A percentile compares a stretch with the other conserved stretches of the same genome.
These are phyloP conservation scores for Smithsoniella earleae DNA, from an alignment of 163 green algal genomes.

Conservation along the genomic window DNA sequence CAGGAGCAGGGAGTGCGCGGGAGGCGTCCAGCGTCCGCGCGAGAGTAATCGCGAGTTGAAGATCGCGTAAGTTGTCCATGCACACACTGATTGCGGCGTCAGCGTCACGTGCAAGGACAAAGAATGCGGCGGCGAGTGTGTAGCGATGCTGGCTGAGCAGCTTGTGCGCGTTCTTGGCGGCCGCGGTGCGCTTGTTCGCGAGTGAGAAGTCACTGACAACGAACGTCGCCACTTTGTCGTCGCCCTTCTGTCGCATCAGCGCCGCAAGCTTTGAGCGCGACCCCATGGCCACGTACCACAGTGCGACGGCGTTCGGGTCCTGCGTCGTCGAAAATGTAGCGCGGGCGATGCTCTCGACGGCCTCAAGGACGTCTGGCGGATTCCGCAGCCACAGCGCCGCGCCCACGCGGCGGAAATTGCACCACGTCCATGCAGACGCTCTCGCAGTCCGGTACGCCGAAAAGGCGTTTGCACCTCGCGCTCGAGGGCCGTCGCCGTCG, in stretches of 20 bases:
- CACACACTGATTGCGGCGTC: not conserved
- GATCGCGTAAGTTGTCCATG: slow-evolving; percentile 19
- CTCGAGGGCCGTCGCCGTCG: not conserved
- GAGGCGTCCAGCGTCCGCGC: not conserved
- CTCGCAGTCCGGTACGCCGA: not conserved
- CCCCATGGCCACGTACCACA: slow-evolving; percentile 9
- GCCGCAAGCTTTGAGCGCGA: not conserved
- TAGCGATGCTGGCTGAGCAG: slow-evolving; percentile 28
- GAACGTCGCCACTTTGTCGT: not conserved
- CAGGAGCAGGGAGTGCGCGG: not conserved
- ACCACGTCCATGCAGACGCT: slow-evolving; percentile 17
- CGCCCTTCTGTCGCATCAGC: slow-evolving; percentile 1
- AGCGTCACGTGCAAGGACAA: slow-evolving; percentile 11
- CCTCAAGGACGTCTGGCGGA: not conserved
- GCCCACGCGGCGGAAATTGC: slow-evolving; percentile 9
- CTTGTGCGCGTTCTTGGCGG: slow-evolving; percentile 26
- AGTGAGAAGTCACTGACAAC: slow-evolving; percentile 17
- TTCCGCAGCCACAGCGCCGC: slow-evolving; percentile 24
- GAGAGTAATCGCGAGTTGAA: slow-evolving; percentile 12
- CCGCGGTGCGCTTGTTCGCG: not conserved
- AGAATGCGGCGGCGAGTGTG: slow-evolving; percentile 16
- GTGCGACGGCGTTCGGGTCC: slow-evolving; percentile 5
- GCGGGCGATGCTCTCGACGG: not conserved
- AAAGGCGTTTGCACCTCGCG: not conserved
- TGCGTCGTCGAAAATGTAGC: not conserved